Evolutionary conservation across 140 eudicot genomes (phyloP), one percentile per base, ranked within the genome.

Genomic region (Ambrosia hybrid): DNA sequence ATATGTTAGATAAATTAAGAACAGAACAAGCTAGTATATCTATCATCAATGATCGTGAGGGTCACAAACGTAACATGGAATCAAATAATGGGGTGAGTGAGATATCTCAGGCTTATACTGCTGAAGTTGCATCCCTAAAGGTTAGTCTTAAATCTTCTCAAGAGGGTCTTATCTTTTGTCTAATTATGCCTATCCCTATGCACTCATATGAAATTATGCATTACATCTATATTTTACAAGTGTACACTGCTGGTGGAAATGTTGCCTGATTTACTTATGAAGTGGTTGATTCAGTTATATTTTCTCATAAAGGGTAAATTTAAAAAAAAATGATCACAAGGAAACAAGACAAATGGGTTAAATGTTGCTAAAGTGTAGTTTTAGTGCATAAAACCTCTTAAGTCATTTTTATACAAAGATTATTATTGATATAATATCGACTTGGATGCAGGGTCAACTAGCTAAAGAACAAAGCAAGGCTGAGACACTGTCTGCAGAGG

Each of bases 391-490:
- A 60, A 60, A 57, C 62, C 37, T 57, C 36, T 2, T 21, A 30
- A 11, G 4, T 58, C 38, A 58, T 58, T 26, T 26, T 30, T 30
- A 30, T 30, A 30, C 34, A 30, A 30, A 30, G 4, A 13, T 34
- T 61, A 61, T 38, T n/a, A 38, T n/a, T 63, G 51, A 63, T 6
- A 62, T 36, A 36, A 37, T 62, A 36, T 62, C 46, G 36, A n/a
- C n/a, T 13, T 51, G 51, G 51, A 37, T 21, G 67, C 76, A 93
- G 99, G 87, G 85, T 67, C 82, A 85, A 55, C 90, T 93, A 67
- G 89, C 92, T 55, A 83, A 81, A 81, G 99, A 93, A 80, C 96
- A 93, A 76, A 93, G 97, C 81, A 88, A 81, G 79, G 96, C 92
- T 9, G 99, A 94, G 80, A 80, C 92, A 43, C 72, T 94, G 55